Evolutionary conservation across 2,329 filamentous ascomycete species (phyloP), one percentile per base, ranked within the genome.

Genomic region (Coniochaeta prunicola): DNA sequence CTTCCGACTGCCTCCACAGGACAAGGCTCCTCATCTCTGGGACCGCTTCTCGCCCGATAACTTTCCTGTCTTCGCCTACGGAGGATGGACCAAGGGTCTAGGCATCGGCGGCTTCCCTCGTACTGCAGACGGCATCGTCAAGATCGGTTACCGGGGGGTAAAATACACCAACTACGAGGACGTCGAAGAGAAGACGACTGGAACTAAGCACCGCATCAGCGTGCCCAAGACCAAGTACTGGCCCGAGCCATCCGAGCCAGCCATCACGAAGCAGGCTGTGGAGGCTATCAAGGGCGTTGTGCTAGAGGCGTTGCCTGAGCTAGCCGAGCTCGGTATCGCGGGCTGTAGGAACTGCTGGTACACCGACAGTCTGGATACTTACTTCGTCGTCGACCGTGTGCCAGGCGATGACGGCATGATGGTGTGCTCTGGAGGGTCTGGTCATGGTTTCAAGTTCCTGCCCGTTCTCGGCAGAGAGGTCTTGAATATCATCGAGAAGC

Each of bases 1-100:
- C 12, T 67, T 81, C 34, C 70, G 75, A 30, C 68, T 83, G 1
- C 78, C 80, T 0, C 60, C 64, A 0, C 19, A 31, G 13, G 24
- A 48, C 7, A 48, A 48, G 21, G 42, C 1, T 64, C 62, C 2
- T 60, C 70, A 6, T 70, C 48, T 82, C 0, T 76, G 72, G 66
- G 63, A 73, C 1, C 70, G 70, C 1, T 77, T 78, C 48, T 65
- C 70, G 0, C 72, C 78, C 0, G 69, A 75, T 0, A 73, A 69
- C 2, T 82, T 82, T 34, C 68, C 68, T 0, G 59, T 61, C 4
- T 63, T 53, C 3, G 13, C 48, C n/a, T 28, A 26, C 15, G 21
- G 19, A 12, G 61, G 45, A 59, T 57, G 50, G 48, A 59, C 53
- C 62, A 36, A 36, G 3, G 38, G 40, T 28, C 26, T 36, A n/a